Evolutionary conservation across 1,284 basidiomycete genomes (phyloP).

Genomic region (Violaceomyces palustris): DNA sequence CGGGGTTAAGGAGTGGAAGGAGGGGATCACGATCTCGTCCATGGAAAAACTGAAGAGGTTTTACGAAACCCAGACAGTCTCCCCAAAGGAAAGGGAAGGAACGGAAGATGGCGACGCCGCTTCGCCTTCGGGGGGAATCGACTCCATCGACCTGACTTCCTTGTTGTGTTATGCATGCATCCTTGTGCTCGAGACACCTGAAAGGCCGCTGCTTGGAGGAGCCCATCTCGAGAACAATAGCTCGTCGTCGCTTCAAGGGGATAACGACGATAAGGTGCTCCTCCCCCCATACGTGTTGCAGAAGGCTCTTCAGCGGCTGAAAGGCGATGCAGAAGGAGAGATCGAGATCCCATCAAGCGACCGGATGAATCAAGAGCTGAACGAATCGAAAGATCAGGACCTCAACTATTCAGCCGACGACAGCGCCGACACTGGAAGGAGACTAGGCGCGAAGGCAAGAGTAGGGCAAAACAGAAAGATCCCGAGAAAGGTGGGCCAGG

Average conservation of each 20-base stretch:
- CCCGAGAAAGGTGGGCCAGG: too few relatives aligned
- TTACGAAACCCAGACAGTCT: neutral
- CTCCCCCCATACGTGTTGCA: neutral
- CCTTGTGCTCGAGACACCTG: conserved; percentile 11
- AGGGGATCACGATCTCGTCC: conserved; percentile 32
- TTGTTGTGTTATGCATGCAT: conserved; percentile 28
- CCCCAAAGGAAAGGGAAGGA: neutral
- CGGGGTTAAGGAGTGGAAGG: conserved; percentile 36
- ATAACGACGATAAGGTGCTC: neutral
- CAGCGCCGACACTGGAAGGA: too few relatives aligned
- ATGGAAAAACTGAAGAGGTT: neutral
- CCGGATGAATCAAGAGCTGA: too few relatives aligned
- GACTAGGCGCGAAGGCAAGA: too few relatives aligned
- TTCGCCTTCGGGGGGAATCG: neutral
- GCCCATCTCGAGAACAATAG: neutral
- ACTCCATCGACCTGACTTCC: conserved; percentile 3
- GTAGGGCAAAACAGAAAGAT: too few relatives aligned
- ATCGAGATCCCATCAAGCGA: too few relatives aligned
- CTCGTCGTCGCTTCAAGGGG: neutral
- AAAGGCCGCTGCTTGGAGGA: neutral
- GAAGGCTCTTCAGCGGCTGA: neutral
- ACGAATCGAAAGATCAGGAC: too few relatives aligned
- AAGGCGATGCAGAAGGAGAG: too few relatives aligned
- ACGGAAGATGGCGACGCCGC: neutral
- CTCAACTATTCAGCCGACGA: too few relatives aligned